Percentiles rank a stretch among this genome's conserved stretches.
Evolutionary conservation across 345 rosid species (phyloP).

Genomic region (Salix udensis): DNA sequence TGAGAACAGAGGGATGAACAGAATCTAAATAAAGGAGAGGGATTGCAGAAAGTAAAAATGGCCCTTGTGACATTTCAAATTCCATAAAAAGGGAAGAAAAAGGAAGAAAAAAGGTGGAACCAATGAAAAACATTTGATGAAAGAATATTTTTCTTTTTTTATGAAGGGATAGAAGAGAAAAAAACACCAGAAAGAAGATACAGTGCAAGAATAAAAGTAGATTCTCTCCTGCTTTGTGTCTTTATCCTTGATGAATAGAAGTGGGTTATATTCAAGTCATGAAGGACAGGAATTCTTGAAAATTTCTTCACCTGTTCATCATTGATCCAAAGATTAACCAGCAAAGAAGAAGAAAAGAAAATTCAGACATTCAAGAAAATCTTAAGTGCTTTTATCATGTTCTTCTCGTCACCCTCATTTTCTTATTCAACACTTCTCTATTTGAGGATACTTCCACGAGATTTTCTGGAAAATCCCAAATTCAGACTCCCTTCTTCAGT

Average conservation of each 20-base stretch:
- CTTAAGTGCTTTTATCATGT: neutral
- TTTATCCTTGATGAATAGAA: neutral
- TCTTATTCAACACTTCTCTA: slow-evolving; percentile 14
- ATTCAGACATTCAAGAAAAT: slow-evolving; percentile 32
- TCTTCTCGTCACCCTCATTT: slow-evolving; percentile 15
- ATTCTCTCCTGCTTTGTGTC: neutral
- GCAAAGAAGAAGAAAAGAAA: slow-evolving; percentile 2
- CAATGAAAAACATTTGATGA: neutral
- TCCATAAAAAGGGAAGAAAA: neutral
- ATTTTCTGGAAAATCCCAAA: slow-evolving; percentile 35
- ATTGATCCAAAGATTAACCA: neutral
- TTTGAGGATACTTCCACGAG: slow-evolving; percentile 17
- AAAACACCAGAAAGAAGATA: neutral
- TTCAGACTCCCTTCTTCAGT: slow-evolving; percentile 16
- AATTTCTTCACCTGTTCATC: neutral
- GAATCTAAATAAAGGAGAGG: slow-evolving; percentile 6
- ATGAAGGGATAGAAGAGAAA: too few species aligned
- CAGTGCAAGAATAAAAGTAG: slow-evolving; percentile 14
- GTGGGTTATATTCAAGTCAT: slow-evolving; percentile 9
- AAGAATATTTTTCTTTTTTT: neutral
- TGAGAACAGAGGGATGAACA: neutral
- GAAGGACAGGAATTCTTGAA: neutral
- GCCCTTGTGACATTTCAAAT: slow-evolving; percentile 11
- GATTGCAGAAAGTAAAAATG: neutral
- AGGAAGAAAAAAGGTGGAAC: slow-evolving; percentile 2